phyloP scores from a whole-genome alignment of 1,284 basidiomycete genomes.

The Sphagnurus paluster region DNA sequence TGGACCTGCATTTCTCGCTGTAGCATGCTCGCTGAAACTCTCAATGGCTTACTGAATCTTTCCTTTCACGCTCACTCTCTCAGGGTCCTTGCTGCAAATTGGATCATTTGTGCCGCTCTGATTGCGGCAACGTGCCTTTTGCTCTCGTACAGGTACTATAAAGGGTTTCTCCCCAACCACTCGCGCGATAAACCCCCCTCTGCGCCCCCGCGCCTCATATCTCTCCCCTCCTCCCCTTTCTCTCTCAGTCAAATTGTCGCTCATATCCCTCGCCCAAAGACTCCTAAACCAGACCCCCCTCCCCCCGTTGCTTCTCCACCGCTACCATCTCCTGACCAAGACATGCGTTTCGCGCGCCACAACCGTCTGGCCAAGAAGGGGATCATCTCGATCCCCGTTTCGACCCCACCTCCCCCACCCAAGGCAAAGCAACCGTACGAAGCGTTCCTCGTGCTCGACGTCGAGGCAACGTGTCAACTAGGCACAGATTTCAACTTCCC shows the following conservation, averaged over 20 bases:
- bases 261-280: conserved; percentile 11
- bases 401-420: conserved; percentile 8
- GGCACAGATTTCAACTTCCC: conserved; percentile 73
- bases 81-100: conserved; percentile 13
- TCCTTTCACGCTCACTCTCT: conserved; percentile 1
- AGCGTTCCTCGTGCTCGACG: conserved; percentile 77
- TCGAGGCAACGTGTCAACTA: conserved; percentile 86
- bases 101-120: conserved; percentile 18
- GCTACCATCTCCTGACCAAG: conserved; percentile 13
- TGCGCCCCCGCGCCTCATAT: conserved; percentile 4
- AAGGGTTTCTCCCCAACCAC: conserved; percentile 18
- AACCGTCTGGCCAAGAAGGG: conserved; percentile 24
- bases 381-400: conserved; percentile 7
- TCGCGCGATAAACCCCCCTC: conserved; percentile 16
- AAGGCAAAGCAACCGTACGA: conserved; percentile 60
- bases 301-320: neutral
- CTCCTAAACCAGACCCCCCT: conserved; percentile 4
- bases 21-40: conserved; percentile 11
- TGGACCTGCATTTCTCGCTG: conserved; percentile 3
- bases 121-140: conserved; percentile 33
- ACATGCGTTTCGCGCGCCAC: conserved; percentile 28
- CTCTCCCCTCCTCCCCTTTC: conserved; percentile 8
- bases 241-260: conserved; percentile 9
- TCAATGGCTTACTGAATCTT: conserved; percentile 6
- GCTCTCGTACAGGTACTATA: conserved; percentile 28